phyloP scores from a whole-genome alignment of 495 filamentous ascomycete species.

The Penicillium herquei region DNA sequence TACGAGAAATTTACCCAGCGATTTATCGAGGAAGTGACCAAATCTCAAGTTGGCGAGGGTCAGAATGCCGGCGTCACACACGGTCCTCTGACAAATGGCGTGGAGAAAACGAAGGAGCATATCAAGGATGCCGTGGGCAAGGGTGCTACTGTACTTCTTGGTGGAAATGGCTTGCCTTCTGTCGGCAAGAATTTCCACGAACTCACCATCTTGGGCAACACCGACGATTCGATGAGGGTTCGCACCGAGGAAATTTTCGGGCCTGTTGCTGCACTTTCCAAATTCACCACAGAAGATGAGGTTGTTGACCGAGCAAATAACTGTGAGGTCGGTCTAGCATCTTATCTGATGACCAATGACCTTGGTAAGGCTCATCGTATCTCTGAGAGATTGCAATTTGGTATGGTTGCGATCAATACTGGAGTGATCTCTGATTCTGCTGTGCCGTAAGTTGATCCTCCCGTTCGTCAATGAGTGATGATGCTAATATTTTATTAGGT shows the following conservation, averaged over 20 bases:
- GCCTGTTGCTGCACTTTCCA: constrained; percentile 70
- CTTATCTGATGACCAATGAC: constrained; percentile 73
- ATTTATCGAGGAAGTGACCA: constrained; percentile 43
- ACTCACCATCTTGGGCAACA: constrained; percentile 69
- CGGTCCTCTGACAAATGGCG: constrained; percentile 47
- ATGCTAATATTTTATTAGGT: constrained; percentile 21
- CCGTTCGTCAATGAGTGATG: not conserved
- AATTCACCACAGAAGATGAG: constrained; percentile 74
- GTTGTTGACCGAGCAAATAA: constrained; percentile 70
- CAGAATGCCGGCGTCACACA: constrained; percentile 48
- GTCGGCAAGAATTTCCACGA: constrained; percentile 62
- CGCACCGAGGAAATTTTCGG: constrained; percentile 77
- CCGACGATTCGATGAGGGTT: constrained; percentile 68
- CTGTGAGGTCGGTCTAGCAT: constrained; percentile 71
- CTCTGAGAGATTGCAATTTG: constrained; percentile 65
- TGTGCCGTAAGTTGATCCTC: constrained; percentile 10
- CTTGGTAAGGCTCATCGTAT: constrained; percentile 63
- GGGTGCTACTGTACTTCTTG: constrained; percentile 33
- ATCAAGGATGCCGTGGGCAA: constrained; percentile 52
- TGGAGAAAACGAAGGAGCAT: constrained; percentile 45
- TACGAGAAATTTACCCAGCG: constrained; percentile 44
- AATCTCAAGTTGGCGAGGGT: constrained; percentile 56
- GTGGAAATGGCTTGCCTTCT: constrained; percentile 39
- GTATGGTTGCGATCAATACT: constrained; percentile 8
- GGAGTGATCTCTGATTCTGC: constrained; percentile 15